Conservation (phyloP, 768 basidiomycete species). For the Tricholoma bakamatsutake region DNA sequence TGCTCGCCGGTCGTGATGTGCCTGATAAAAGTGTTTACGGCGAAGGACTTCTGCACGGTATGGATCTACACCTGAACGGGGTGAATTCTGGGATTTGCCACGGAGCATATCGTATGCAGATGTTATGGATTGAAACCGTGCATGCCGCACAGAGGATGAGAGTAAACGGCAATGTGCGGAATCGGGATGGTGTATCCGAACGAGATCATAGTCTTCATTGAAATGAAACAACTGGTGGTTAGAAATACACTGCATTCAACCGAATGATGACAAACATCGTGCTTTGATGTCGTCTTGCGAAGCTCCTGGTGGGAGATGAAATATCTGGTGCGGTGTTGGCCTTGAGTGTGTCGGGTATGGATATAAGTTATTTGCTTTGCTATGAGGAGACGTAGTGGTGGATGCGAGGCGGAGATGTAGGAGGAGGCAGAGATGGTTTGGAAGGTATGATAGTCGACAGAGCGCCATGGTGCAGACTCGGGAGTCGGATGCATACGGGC, state of each 20-base stretch:
- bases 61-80: constrained; percentile 11
- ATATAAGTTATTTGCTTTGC: constrained; percentile 13
- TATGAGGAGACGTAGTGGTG: constrained; percentile 1
- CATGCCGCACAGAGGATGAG: constrained; percentile 41
- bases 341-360: constrained; percentile 49
- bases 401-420: constrained; percentile 8
- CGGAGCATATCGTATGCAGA: constrained; percentile 57
- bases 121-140: constrained; percentile 59
- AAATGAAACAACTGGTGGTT: neutral
- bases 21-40: constrained; percentile 36
- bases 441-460: constrained; percentile 9
- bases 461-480: neutral
- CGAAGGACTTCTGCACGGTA: constrained; percentile 48
- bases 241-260: neutral
- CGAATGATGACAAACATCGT: constrained; percentile 44
- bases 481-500: neutral
- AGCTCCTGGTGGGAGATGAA: constrained; percentile 53
- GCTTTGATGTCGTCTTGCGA: constrained; percentile 58
- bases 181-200: constrained; percentile 69
- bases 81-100: constrained; percentile 22
- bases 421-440: constrained; percentile 4
- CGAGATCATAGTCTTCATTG: constrained; percentile 64
- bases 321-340: constrained; percentile 69
- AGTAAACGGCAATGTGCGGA: constrained; percentile 37
- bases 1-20: constrained; percentile 22